Evolutionary conservation across 768 basidiomycete species (phyloP), one percentile per base, ranked within the genome.

Genomic region (Tricholoma flavovirens): DNA sequence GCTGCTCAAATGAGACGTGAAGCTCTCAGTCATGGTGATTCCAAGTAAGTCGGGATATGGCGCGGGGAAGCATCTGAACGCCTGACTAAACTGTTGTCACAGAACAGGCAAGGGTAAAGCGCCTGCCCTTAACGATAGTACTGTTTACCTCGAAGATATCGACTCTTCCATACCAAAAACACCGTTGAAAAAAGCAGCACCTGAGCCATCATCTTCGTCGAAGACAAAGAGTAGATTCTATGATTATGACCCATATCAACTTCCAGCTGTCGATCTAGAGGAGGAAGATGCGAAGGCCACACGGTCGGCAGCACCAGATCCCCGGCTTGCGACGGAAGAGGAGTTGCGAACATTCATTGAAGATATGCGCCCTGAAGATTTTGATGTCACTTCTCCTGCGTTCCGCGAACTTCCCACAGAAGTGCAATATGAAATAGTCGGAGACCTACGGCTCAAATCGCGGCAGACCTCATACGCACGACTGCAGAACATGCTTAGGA

Each of bases 351-450:
- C 82, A 1, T 98, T 98, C 71, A 97, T 98, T 60, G 94, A 98
- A 56, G 90, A 95, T 45, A 95, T 98, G 87, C 84, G 87, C 1
- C 94, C 95, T 0, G 93, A 94, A 64, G 94, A 98, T 65, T 91
- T 98, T 63, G 96, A 98, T 66, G 82, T 97, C 54, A 80, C 85
- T 15, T 94, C 94, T 1, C 81, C 91, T 4, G 91, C 87, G 17
- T 99, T 99, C 68, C 83, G 87, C 21, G 90, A 92, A 59, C 82
- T 98, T 2, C 95, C 97, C 2, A 96, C 93, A 0, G 95, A 98
- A 69, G 84, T 97, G 19, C 93, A 99, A 64, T 99, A 98, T 71
- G 97, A 99, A 73, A 96, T 99, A 61, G 86, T 98, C 32, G 95
- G 96, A 53, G 97, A 99, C 73, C 76, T 98, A 49, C 84, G 97